Percentiles rank a stretch among this genome's conserved stretches.
Evolutionary conservation across 345 rosid species (phyloP).

Genomic region (Populus nigra): DNA sequence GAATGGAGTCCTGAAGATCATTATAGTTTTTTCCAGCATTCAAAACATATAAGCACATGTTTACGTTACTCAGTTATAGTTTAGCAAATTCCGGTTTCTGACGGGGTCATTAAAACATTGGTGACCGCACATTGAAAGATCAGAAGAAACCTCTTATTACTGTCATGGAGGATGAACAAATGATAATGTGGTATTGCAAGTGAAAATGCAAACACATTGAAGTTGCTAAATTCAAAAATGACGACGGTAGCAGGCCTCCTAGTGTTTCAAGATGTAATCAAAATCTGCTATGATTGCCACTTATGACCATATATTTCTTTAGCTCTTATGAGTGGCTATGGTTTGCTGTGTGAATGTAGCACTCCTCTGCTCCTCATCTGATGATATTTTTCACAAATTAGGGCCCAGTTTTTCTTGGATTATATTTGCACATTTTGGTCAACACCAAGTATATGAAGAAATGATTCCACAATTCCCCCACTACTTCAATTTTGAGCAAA

Average conservation of each 20-base stretch:
- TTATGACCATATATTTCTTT: slow-evolving; percentile 13
- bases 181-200: background rate
- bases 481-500: background rate
- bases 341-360: slow-evolving; percentile 10
- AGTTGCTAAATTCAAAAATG: slow-evolving; percentile 19
- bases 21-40: background rate
- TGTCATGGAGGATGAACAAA: background rate
- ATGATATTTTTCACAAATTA: slow-evolving; percentile 4
- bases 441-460: background rate
- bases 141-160: background rate
- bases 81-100: background rate
- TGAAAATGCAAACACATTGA: background rate
- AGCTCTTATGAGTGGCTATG: slow-evolving; percentile 10
- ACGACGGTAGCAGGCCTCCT: slow-evolving; percentile 4
- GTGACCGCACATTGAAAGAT: background rate
- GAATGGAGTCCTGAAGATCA: background rate
- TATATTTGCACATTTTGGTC: slow-evolving; percentile 8
- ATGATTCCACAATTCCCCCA: slow-evolving; percentile 20
- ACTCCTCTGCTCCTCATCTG: background rate
- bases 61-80: background rate
- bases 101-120: background rate
- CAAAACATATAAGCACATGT: background rate
- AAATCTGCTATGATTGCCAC: slow-evolving; percentile 23
- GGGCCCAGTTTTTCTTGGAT: slow-evolving; percentile 9
- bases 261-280: slow-evolving; percentile 3